phyloP scores from a whole-genome alignment of 169 alveolate genomes.

The Plasmodium yoelii region DNA sequence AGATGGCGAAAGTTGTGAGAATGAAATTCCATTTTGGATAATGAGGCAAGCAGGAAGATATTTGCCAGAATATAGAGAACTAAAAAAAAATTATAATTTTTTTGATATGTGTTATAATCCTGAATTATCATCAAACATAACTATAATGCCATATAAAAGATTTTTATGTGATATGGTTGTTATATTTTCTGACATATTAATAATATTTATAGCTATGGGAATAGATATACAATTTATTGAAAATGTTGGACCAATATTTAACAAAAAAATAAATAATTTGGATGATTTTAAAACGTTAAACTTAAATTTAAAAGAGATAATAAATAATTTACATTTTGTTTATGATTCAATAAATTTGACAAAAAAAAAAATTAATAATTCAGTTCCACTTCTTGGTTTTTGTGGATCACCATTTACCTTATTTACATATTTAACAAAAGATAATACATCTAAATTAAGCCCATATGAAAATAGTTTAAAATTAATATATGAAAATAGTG shows the following conservation, averaged over 20 bases:
- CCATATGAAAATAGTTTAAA: slow-evolving; percentile 77
- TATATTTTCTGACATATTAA: slow-evolving; percentile 88
- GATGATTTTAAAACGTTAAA: slow-evolving; percentile 43
- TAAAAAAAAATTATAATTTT: slow-evolving; percentile 80
- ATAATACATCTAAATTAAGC: slow-evolving; percentile 72
- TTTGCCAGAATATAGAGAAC: slow-evolving; percentile 85
- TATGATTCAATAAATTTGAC: slow-evolving; percentile 83
- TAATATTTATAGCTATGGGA: slow-evolving; percentile 83
- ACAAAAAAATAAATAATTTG: slow-evolving; percentile 24
- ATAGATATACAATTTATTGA: slow-evolving; percentile 24
- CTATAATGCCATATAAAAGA: slow-evolving; percentile 87
- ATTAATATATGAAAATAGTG: slow-evolving; percentile 80
- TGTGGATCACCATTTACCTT: slow-evolving; percentile 90
- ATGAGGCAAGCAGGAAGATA: slow-evolving; percentile 92
- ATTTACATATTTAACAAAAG: slow-evolving; percentile 87
- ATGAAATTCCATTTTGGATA: slow-evolving; percentile 88
- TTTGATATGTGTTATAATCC: slow-evolving; percentile 88
- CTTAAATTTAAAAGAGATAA: slow-evolving; percentile 73
- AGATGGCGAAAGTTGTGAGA: slow-evolving; percentile 19
- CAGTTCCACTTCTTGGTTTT: slow-evolving; percentile 88
- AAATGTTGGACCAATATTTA: slow-evolving; percentile 80
- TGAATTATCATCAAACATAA: slow-evolving; percentile 86
- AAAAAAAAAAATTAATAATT: slow-evolving; percentile 77
- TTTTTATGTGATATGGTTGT: slow-evolving; percentile 84
- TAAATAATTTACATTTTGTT: slow-evolving; percentile 82